Percentiles rank a stretch among this genome's conserved stretches.
Evolutionary conservation across 495 filamentous ascomycete species (phyloP).

Genomic region (Tuber borchii): DNA sequence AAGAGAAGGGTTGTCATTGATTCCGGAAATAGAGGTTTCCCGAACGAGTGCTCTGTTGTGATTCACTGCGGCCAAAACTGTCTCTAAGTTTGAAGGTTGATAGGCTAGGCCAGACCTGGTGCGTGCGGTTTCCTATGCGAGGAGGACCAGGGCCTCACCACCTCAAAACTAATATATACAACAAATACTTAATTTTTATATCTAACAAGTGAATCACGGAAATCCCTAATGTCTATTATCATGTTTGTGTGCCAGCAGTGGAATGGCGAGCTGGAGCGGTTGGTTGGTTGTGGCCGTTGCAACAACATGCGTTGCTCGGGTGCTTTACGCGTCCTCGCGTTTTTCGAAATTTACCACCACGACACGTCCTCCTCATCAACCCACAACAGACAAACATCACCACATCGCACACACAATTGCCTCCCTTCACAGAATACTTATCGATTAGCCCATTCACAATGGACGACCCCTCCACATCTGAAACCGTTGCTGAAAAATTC

Average conservation of each 20-base stretch:
- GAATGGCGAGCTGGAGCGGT: too few species aligned
- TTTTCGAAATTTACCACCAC: neutral
- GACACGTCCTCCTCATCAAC: neutral
- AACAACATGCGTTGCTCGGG: neutral
- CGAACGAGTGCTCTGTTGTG: neutral
- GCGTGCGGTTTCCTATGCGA: neutral
- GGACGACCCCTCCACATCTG: constrained; percentile 9
- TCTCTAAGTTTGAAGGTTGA: neutral
- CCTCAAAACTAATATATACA: neutral
- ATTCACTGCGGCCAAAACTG: neutral
- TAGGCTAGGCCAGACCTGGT: neutral
- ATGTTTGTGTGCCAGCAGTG: neutral
- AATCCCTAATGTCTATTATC: neutral
- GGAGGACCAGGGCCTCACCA: neutral
- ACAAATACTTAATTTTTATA: neutral
- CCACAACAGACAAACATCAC: neutral
- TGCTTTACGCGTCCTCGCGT: constrained; percentile 5
- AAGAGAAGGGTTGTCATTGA: neutral
- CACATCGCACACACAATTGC: neutral
- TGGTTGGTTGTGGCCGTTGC: neutral
- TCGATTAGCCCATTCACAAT: constrained; percentile 5
- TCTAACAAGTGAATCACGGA: neutral
- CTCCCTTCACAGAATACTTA: neutral
- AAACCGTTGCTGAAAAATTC: constrained; percentile 22
- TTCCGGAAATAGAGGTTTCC: neutral